Evolutionary conservation across 2,329 filamentous ascomycete species (phyloP).

Genomic region (Pseudogymnoascus pannorum): DNA sequence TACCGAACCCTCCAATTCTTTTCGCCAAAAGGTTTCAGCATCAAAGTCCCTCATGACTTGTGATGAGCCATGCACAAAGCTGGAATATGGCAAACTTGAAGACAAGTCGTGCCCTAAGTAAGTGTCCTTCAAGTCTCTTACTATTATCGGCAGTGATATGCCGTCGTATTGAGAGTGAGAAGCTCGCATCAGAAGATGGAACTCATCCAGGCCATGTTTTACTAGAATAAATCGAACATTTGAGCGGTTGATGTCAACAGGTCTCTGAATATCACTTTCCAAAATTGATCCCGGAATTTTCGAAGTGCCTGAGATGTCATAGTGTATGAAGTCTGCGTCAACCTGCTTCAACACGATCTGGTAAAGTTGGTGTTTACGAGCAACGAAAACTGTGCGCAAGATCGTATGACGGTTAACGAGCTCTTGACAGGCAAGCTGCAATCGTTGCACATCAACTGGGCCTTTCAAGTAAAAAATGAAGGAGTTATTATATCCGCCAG

Average conservation of each 20-base stretch:
- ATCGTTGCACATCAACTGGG: neutral
- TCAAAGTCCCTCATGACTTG: neutral
- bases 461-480: slow-evolving; percentile 13
- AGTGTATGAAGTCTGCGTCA: neutral
- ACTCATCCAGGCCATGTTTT: neutral
- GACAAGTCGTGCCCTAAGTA: neutral
- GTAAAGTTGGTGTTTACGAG: slow-evolving; percentile 1
- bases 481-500: slow-evolving; percentile 13
- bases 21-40: neutral
- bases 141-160: neutral
- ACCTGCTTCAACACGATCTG: slow-evolving; percentile 13
- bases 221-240: neutral
- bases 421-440: slow-evolving; percentile 9
- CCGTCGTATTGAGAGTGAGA: slow-evolving; percentile 8
- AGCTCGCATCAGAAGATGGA: neutral
- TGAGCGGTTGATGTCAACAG: neutral
- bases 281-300: neutral
- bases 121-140: neutral
- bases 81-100: neutral
- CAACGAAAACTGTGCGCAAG: slow-evolving; percentile 15
- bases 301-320: neutral
- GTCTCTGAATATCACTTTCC: neutral
- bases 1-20: neutral
- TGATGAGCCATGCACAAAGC: neutral
- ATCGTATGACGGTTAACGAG: slow-evolving; percentile 11